These are phyloP conservation scores for Kazachstania sp. DNA, from an alignment of 1,139 yeast species.

Conservation along the genomic window DNA sequence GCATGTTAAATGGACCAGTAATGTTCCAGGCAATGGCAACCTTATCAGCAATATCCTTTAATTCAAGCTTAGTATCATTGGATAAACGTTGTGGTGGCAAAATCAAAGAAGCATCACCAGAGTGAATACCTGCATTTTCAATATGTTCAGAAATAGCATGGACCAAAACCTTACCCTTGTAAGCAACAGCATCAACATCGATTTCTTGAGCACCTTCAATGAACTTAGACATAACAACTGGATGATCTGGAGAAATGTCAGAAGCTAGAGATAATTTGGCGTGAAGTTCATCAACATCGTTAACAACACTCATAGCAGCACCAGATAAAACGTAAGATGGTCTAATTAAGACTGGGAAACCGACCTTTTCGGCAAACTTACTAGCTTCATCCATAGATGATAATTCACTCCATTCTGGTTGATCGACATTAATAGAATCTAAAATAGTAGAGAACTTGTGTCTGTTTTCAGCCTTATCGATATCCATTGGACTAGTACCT, in stretches of 20 bases:
- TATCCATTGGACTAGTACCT: constrained; percentile 92
- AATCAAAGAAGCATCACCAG: constrained; percentile 95
- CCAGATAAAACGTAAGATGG: constrained; percentile 97
- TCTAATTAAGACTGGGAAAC: constrained; percentile 93
- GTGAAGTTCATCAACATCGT: constrained; percentile 68
- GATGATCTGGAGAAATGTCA: constrained; percentile 89
- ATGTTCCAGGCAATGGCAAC: constrained; percentile 93
- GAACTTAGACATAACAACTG: constrained; percentile 93
- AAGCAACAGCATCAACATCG: constrained; percentile 94
- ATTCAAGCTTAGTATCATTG: constrained; percentile 49
- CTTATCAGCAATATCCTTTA: constrained; percentile 78
- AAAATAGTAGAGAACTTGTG: constrained; percentile 93
- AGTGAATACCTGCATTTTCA: constrained; percentile 97
- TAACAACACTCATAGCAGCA: constrained; percentile 96
- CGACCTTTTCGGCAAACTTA: constrained; percentile 73
- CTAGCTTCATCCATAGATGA: constrained; percentile 82
- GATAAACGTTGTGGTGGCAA: constrained; percentile 80
- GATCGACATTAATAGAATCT: constrained; percentile 87
- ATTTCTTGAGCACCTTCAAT: constrained; percentile 94
- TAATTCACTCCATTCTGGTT: constrained; percentile 96
- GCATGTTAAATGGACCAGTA: constrained; percentile 98
- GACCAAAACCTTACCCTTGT: constrained; percentile 75
- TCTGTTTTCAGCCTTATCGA: constrained; percentile 96
- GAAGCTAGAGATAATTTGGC: constrained; percentile 78
- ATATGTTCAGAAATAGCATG: constrained; percentile 98